Evolutionary conservation across 2,329 filamentous ascomycete species (phyloP).

Genomic region (Ascochyta koolunga): DNA sequence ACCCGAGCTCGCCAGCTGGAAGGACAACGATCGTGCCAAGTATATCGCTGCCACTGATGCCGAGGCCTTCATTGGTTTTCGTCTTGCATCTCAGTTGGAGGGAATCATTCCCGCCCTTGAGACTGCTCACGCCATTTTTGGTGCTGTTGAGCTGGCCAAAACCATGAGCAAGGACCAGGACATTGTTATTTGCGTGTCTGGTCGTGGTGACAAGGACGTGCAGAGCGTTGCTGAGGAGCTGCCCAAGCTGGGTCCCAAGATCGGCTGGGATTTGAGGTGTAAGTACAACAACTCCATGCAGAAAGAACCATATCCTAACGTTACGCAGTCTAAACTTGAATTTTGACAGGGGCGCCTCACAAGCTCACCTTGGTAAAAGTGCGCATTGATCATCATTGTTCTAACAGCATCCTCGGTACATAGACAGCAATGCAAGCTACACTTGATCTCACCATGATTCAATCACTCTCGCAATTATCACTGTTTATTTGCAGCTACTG

Average conservation of each 20-base stretch:
- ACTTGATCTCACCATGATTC: neutral
- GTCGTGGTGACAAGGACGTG: slow-evolving; percentile 96
- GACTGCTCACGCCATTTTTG: slow-evolving; percentile 89
- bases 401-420: neutral
- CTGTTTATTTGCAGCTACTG: neutral
- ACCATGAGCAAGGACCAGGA: slow-evolving; percentile 88
- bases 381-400: neutral
- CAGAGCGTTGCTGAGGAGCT: slow-evolving; percentile 96
- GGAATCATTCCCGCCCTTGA: slow-evolving; percentile 97
- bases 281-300: slow-evolving; percentile 18
- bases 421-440: neutral
- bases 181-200: slow-evolving; percentile 90
- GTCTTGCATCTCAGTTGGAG: slow-evolving; percentile 82
- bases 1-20: slow-evolving; percentile 90
- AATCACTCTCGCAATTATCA: no score
- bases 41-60: slow-evolving; percentile 93
- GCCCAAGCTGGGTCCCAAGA: slow-evolving; percentile 84
- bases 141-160: slow-evolving; percentile 88
- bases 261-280: slow-evolving; percentile 72
- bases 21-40: slow-evolving; percentile 82
- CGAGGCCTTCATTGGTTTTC: slow-evolving; percentile 87
- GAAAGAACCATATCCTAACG: slow-evolving; percentile 23
- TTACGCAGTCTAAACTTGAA: slow-evolving; percentile 29
- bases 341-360: neutral
- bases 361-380: neutral